These are phyloP conservation scores for Phytopythium mirpurense DNA, from an alignment of 352 stramenopile species.

Conservation along the genomic window DNA sequence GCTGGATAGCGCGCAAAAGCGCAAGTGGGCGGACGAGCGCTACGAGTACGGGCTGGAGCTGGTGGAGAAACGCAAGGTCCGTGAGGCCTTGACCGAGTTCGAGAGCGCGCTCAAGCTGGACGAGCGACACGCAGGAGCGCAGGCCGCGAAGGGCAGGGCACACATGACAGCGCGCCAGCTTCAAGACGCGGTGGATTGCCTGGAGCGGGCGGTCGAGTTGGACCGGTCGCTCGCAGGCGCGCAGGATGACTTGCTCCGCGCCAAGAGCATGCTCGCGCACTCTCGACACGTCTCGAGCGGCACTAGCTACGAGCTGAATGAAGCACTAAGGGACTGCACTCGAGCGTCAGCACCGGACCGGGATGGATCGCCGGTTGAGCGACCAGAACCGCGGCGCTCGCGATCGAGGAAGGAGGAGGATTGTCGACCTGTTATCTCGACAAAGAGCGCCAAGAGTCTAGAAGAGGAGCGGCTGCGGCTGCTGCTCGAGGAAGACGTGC, in stretches of 20 bases:
- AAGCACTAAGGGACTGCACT: no score
- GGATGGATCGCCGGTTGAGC: not conserved
- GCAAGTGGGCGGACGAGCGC: slow-evolving; percentile 29
- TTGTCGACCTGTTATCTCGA: not conserved
- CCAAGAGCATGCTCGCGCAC: slow-evolving; percentile 12
- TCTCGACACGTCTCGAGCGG: slow-evolving; percentile 11
- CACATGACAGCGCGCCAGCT: slow-evolving; percentile 20
- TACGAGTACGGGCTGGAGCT: slow-evolving; percentile 20
- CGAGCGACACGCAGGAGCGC: slow-evolving; percentile 13
- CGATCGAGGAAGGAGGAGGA: not conserved
- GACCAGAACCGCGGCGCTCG: not conserved
- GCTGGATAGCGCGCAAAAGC: slow-evolving; percentile 28
- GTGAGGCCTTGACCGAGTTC: slow-evolving; percentile 33
- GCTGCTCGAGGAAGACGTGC: slow-evolving; percentile 28
- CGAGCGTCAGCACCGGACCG: no score
- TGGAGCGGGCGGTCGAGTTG: slow-evolving; percentile 21
- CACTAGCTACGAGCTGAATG: not conserved
- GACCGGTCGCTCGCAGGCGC: slow-evolving; percentile 13
- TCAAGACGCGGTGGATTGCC: slow-evolving; percentile 26
- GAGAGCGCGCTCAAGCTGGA: slow-evolving; percentile 30
- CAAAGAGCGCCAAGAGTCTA: slow-evolving; percentile 8
- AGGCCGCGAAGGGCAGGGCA: slow-evolving; percentile 18
- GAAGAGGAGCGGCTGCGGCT: slow-evolving; percentile 29
- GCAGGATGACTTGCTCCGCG: slow-evolving; percentile 15
- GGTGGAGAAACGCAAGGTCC: slow-evolving; percentile 13